phyloP scores from a whole-genome alignment of 805 yeast species.

The Wickerhamomyces mucosus region DNA sequence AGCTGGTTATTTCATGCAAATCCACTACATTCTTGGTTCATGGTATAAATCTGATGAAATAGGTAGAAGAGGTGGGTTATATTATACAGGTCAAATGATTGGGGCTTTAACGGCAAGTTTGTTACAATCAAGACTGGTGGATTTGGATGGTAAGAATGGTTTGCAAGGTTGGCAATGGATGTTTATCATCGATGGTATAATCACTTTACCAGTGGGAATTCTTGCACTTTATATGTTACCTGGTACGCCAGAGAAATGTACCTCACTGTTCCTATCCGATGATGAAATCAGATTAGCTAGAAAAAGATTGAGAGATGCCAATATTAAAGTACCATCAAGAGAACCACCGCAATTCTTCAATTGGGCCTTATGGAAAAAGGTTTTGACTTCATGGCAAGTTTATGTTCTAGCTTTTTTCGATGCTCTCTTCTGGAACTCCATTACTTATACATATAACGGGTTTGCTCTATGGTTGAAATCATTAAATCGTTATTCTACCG shows the following conservation, averaged over 20 bases:
- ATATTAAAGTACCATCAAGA: constrained; percentile 19
- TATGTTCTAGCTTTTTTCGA: constrained; percentile 43
- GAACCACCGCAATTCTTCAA: constrained; percentile 27
- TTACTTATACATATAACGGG: constrained; percentile 38
- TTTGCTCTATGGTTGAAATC: constrained; percentile 40
- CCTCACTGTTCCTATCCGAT: constrained; percentile 43
- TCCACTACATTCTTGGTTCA: constrained; percentile 50
- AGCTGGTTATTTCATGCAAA: constrained; percentile 54
- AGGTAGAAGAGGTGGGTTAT: constrained; percentile 49
- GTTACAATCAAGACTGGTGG: constrained; percentile 43
- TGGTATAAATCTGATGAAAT: constrained; percentile 51
- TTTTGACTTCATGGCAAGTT: constrained; percentile 48
- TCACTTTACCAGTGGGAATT: constrained; percentile 28
- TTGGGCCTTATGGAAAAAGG: constrained; percentile 38
- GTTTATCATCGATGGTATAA: constrained; percentile 53
- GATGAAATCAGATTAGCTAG: constrained; percentile 49
- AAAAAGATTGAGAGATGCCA: constrained; percentile 27
- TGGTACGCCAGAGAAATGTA: constrained; percentile 55
- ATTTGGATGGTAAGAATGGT: constrained; percentile 35
- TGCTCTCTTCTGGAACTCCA: constrained; percentile 46
- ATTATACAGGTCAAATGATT: constrained; percentile 52
- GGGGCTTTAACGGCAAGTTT: constrained; percentile 53
- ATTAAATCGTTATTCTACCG: constrained; percentile 26
- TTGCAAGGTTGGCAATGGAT: constrained; percentile 61
- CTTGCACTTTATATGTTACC: constrained; percentile 33